These are phyloP conservation scores for Stephania japonica DNA, from an alignment of 164 flowering plant genomes.

Conservation along the genomic window DNA sequence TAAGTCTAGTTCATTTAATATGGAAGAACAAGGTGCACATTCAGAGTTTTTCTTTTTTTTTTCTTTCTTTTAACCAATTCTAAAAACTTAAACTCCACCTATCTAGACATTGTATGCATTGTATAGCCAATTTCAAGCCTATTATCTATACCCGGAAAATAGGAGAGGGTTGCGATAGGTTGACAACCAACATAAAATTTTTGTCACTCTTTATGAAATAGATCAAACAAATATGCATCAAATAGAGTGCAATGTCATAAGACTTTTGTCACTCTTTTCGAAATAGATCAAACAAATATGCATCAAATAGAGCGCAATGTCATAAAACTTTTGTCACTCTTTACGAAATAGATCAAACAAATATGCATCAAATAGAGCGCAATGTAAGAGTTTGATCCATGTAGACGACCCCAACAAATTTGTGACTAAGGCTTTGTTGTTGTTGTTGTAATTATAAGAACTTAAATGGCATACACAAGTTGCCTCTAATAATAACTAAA, in stretches of 20 bases:
- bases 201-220: no score
- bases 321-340: no score
- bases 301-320: background rate
- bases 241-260: background rate
- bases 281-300: background rate
- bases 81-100: background rate
- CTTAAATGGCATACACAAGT: background rate
- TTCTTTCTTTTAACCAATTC: background rate
- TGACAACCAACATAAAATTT: no score
- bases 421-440: no score
- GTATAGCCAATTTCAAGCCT: no score
- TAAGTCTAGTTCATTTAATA: background rate
- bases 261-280: no score
- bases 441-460: background rate
- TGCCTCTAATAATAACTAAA: background rate
- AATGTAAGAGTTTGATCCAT: background rate
- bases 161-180: no score
- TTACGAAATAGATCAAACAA: background rate
- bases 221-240: background rate
- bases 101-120: no score
- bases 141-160: no score
- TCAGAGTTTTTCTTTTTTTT: background rate
- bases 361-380: background rate
- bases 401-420: background rate
- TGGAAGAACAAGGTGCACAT: background rate